These are phyloP conservation scores for Vitis cinerea DNA, from an alignment of 164 flowering plant species.

Conservation along the genomic window DNA sequence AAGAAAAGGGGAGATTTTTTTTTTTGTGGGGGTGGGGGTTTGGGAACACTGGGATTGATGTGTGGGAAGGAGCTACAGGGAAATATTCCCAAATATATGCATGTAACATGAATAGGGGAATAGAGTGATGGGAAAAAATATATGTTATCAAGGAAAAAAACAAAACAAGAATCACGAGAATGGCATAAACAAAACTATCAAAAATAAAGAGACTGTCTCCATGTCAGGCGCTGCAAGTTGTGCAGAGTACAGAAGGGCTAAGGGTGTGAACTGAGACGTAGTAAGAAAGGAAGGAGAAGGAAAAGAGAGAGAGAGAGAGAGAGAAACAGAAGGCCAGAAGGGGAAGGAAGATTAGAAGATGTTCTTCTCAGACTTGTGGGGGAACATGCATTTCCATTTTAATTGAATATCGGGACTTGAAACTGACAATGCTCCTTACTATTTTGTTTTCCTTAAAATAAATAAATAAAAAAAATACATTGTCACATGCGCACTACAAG, in stretches of 20 bases:
- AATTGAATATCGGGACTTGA: slow-evolving; percentile 41
- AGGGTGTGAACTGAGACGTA: slow-evolving; percentile 13
- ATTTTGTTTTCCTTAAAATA: background rate
- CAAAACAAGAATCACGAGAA: slow-evolving; percentile 61
- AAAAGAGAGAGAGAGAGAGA: slow-evolving; percentile 13
- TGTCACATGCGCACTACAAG: slow-evolving; percentile 17
- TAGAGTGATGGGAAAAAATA: slow-evolving; percentile 6
- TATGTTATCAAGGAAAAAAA: slow-evolving; percentile 14
- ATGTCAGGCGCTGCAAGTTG: slow-evolving; percentile 52
- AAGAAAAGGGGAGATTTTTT: too few species aligned
- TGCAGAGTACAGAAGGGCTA: slow-evolving; percentile 18
- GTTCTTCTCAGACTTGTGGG: slow-evolving; percentile 12
- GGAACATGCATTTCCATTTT: slow-evolving; percentile 14
- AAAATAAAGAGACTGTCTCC: slow-evolving; percentile 33
- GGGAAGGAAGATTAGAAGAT: slow-evolving; percentile 24
- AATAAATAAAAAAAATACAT: background rate
- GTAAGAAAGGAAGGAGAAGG: slow-evolving; percentile 9
- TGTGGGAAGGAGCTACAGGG: background rate
- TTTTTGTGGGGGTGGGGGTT: too few species aligned
- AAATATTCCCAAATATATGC: slow-evolving; percentile 27
- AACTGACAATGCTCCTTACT: slow-evolving; percentile 21
- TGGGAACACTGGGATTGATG: slow-evolving; percentile 11
- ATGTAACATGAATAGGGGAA: slow-evolving; percentile 31
- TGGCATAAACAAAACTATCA: slow-evolving; percentile 20
- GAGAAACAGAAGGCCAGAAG: background rate